phyloP scores from a whole-genome alignment of 139 green algal species.

The Desmodesmus armatus region DNA sequence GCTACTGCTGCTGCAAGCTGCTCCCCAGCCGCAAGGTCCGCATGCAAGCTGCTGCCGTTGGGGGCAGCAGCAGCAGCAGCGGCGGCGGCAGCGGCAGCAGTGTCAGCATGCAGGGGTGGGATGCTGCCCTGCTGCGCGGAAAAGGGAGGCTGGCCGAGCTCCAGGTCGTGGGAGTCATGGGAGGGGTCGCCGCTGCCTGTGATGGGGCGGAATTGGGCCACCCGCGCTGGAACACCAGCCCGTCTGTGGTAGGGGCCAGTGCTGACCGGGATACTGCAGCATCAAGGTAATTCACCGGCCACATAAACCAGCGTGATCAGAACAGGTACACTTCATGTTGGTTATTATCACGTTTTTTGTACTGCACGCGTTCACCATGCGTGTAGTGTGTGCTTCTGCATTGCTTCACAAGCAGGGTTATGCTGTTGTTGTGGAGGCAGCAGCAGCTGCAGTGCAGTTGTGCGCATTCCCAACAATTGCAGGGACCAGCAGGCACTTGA shows the following conservation, averaged over 20 bases:
- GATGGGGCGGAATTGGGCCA: slow-evolving; percentile 31
- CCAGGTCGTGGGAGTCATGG: slow-evolving; percentile 1
- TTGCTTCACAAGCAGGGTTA: too few relatives aligned
- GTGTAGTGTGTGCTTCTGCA: too few relatives aligned
- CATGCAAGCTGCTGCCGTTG: neutral
- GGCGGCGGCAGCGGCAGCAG: too few relatives aligned
- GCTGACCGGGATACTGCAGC: neutral
- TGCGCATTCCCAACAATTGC: neutral
- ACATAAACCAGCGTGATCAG: neutral
- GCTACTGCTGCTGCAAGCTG: neutral
- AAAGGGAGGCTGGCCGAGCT: neutral
- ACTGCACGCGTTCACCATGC: neutral
- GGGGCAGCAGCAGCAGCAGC: neutral
- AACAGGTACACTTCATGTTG: neutral
- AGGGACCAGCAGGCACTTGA: neutral
- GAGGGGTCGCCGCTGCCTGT: slow-evolving; percentile 22
- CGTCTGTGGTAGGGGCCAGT: neutral
- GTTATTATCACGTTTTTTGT: neutral
- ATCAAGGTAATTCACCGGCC: neutral
- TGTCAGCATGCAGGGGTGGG: too few relatives aligned
- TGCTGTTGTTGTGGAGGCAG: too few relatives aligned
- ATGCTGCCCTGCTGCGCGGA: too few relatives aligned
- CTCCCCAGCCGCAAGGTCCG: neutral
- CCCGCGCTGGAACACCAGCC: slow-evolving; percentile 5
- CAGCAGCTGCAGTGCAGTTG: neutral